Base-by-base conservation (phyloP, 495 filamentous ascomycete species). In the Lophium mytilinum region DNA sequence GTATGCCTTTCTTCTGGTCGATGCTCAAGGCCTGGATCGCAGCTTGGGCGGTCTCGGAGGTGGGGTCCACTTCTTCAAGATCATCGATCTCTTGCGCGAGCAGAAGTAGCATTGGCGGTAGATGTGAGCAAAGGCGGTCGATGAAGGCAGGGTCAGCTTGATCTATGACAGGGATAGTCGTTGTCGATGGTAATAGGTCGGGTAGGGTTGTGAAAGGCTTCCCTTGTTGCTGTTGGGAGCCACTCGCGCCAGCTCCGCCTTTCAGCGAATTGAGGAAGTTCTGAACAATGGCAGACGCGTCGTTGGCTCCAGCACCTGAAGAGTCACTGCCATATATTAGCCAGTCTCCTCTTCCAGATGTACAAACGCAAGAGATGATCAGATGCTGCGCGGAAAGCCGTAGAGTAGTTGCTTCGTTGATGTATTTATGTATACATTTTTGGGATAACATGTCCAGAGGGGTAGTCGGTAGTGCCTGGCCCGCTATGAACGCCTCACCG, bases 251-350 rank as follows among this genome's bases (percentile, higher is more conserved):
- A 40, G 75, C 72, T 54, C 74, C 76, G 52, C 82, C 82, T 66
- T 86, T 83, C 64, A 97, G 75, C 19, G 93, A 96, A 50, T 85
- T 80, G 62, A 97, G 78, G 70, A 96, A 91, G 73, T 87, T 90
- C 66, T 90, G 89, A 58, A 92, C 87, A 59, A 86, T 68, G 37
- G 78, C 76, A 61, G 85, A 78, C 63, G 85, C 79, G 57, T 78
- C 83, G 74, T 58, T 69, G 47, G 54, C 64, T 30, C 24, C 24
- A 30, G 24, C 24, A 58, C 55, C 67, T 55, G 66, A 45, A 19
- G 45, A 51, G 24, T 62, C 55, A 40, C 61, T 64, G 43, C 50
- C 9, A 35, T 34, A 21, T 53, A 55, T 66, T 56, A 66, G 64
- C 56, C 4, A 47, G 9, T 53, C 17, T 46, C 53, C 21, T 21